Conservation (phyloP, 2,329 filamentous ascomycete genomes). For the Chaetomiaceae sp. region DNA sequence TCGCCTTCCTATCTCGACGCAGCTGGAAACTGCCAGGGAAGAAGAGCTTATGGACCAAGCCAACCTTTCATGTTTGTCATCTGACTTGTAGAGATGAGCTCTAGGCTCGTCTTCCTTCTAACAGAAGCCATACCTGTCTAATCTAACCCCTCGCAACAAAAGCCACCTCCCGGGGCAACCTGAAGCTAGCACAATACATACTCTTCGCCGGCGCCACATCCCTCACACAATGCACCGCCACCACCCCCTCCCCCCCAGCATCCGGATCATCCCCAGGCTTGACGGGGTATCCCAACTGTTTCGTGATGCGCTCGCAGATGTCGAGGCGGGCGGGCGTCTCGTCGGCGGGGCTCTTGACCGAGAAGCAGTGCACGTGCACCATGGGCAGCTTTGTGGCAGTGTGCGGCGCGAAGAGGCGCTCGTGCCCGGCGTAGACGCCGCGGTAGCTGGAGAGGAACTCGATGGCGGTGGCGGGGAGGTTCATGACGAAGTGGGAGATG, state of each 20-base stretch:
- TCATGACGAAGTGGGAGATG: slow-evolving; percentile 96
- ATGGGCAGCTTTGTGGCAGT: slow-evolving; percentile 64
- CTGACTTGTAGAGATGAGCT: too few species aligned
- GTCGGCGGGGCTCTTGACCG: slow-evolving; percentile 67
- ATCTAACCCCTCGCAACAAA: slow-evolving; percentile 50
- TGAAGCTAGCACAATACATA: slow-evolving; percentile 95
- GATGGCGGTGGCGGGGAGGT: slow-evolving; percentile 85
- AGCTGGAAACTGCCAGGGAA: too few species aligned
- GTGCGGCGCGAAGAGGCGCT: slow-evolving; percentile 59
- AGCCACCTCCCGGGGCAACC: slow-evolving; percentile 75
- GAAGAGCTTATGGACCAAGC: too few species aligned
- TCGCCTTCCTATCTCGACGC: too few species aligned
- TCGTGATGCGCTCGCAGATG: slow-evolving; percentile 63
- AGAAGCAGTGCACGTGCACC: slow-evolving; percentile 94
- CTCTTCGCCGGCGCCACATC: slow-evolving; percentile 90
- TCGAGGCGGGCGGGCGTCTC: slow-evolving; percentile 56
- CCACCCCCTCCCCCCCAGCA: slow-evolving; percentile 40
- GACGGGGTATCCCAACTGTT: slow-evolving; percentile 56
- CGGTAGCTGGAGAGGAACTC: slow-evolving; percentile 73
- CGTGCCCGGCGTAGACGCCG: slow-evolving; percentile 72
- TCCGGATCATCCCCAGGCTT: slow-evolving; percentile 29
- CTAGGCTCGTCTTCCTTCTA: too few species aligned
- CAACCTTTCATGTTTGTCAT: too few species aligned
- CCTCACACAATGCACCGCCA: slow-evolving; percentile 65
- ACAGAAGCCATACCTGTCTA: too few species aligned